Evolutionary conservation across 169 alveolate species (phyloP).

Genomic region (Eimeria zaria): DNA sequence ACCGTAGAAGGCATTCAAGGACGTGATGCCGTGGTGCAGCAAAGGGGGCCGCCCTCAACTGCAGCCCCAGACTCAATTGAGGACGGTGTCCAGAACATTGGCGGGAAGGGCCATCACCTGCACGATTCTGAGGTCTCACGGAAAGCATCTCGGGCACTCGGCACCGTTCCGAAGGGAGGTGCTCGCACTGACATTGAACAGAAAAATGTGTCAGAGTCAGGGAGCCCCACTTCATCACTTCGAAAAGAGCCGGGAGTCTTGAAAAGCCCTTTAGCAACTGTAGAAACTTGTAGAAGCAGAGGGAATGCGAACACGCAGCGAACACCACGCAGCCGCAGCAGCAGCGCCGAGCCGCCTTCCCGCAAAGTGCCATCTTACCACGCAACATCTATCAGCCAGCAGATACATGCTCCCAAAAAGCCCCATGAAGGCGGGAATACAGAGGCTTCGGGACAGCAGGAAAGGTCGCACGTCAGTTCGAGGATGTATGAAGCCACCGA

Average conservation of each 20-base stretch:
- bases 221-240: not conserved
- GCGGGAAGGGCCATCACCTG: not conserved
- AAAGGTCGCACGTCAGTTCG: not conserved
- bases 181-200: not conserved
- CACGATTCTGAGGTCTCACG: constrained; percentile 3
- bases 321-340: constrained; percentile 73
- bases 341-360: constrained; percentile 70
- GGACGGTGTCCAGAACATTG: not conserved
- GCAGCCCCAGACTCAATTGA: constrained; percentile 3
- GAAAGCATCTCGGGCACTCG: not conserved
- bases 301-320: constrained; percentile 12
- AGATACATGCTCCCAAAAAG: not conserved
- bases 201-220: not conserved
- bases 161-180: not conserved
- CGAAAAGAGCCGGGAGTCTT: constrained; percentile 2
- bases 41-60: not conserved
- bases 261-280: not conserved
- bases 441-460: not conserved
- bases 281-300: constrained; percentile 44
- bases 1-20: not conserved
- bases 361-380: constrained; percentile 2
- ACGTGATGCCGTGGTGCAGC: constrained; percentile 1
- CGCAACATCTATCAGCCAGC: constrained; percentile 10
- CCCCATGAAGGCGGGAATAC: constrained; percentile 30
- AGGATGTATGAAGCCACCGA: not conserved